phyloP scores from a whole-genome alignment of 108 stramenopile species.

The Nitzschia inconspicua region DNA sequence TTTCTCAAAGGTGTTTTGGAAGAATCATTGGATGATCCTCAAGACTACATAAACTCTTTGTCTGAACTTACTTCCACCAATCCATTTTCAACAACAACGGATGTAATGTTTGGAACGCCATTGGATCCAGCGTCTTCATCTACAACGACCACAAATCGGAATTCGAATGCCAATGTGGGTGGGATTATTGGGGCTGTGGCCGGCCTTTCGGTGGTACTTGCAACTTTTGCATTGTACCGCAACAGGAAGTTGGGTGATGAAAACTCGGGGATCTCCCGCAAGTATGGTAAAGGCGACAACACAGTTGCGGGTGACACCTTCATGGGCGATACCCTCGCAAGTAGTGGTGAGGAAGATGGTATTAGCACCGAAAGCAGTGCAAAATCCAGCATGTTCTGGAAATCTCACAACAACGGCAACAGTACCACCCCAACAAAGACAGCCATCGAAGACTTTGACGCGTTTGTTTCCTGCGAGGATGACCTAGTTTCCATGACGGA shows the following conservation, averaged over 20 bases:
- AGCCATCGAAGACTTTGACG: too few species aligned
- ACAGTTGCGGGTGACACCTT: constrained; percentile 30
- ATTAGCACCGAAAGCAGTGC: too few species aligned
- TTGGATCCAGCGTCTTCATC: not conserved
- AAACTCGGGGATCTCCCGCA: not conserved
- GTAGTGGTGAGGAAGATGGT: not conserved
- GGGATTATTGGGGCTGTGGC: too few species aligned
- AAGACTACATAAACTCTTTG: constrained; percentile 6
- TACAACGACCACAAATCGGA: not conserved
- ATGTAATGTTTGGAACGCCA: constrained; percentile 3
- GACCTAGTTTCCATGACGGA: too few species aligned
- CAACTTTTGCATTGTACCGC: constrained; percentile 4
- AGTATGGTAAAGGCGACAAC: not conserved
- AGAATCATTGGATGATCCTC: not conserved
- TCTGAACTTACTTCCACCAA: constrained; percentile 5
- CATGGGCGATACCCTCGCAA: constrained; percentile 11
- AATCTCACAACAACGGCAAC: too few species aligned
- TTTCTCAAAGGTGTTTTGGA: constrained; percentile 7
- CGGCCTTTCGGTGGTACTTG: constrained; percentile 5
- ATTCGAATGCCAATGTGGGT: constrained; percentile 11
- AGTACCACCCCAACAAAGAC: too few species aligned
- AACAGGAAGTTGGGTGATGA: constrained; percentile 1
- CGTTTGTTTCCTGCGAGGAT: too few species aligned
- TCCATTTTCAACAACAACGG: constrained; percentile 17
- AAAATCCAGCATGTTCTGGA: too few species aligned